Evolutionary conservation across 2,329 filamentous ascomycete genomes (phyloP).

Genomic region (Aspergillus viridinutans): DNA sequence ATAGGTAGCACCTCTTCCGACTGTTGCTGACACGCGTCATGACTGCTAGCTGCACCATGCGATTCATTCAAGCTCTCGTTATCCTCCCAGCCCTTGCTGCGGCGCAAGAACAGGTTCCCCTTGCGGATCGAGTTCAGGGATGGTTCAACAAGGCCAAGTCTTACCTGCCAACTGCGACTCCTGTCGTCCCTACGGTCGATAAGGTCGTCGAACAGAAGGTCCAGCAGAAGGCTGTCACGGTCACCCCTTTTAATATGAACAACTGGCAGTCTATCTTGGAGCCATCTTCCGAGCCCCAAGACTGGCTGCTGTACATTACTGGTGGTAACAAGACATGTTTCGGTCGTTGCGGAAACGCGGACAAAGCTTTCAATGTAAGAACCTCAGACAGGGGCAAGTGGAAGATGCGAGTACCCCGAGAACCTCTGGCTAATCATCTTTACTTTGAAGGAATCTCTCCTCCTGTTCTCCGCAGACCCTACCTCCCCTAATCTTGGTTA

Average conservation of each 20-base stretch:
- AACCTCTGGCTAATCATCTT: slow-evolving; percentile 8
- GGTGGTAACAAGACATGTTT: slow-evolving; percentile 64
- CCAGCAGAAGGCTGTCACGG: slow-evolving; percentile 49
- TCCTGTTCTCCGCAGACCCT: slow-evolving; percentile 50
- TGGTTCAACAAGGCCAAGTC: slow-evolving; percentile 52
- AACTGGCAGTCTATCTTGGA: slow-evolving; percentile 56
- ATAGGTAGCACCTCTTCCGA: slow-evolving; percentile 1
- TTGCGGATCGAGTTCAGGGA: slow-evolving; percentile 42
- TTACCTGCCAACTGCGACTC: slow-evolving; percentile 49
- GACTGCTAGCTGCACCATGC: slow-evolving; percentile 42
- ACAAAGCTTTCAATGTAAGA: slow-evolving; percentile 50
- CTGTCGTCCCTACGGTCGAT: slow-evolving; percentile 29
- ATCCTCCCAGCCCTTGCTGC: slow-evolving; percentile 49
- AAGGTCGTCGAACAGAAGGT: slow-evolving; percentile 46
- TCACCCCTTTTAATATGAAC: slow-evolving; percentile 51
- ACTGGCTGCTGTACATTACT: slow-evolving; percentile 60
- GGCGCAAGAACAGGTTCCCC: slow-evolving; percentile 56
- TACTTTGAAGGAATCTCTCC: slow-evolving; percentile 46
- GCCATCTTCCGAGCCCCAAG: slow-evolving; percentile 38
- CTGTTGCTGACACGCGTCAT: slow-evolving; percentile 17
- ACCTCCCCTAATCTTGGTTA: slow-evolving; percentile 54
- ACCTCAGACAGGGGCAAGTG: slow-evolving; percentile 2
- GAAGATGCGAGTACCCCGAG: not conserved
- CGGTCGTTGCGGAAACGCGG: slow-evolving; percentile 52
- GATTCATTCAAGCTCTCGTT: slow-evolving; percentile 48